Evolutionary conservation across 768 basidiomycete species (phyloP).

Genomic region (Tulasnella sp.): DNA sequence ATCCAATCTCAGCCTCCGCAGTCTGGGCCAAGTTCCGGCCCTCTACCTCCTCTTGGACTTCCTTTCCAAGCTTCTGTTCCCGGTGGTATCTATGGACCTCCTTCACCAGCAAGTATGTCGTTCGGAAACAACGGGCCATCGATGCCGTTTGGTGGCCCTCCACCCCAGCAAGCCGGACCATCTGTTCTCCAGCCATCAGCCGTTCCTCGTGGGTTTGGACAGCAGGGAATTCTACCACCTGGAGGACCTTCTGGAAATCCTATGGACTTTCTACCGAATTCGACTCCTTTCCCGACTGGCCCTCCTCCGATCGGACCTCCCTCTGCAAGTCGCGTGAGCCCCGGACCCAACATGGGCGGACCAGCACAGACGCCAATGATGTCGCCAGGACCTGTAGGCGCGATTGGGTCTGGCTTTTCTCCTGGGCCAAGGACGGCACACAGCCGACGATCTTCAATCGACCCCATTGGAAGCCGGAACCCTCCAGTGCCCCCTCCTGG

Average conservation of each 20-base stretch:
- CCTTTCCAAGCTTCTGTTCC: constrained; percentile 13
- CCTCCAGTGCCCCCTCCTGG: neutral
- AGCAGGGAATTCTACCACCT: neutral
- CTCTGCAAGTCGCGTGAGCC: constrained; percentile 13
- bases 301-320: constrained; percentile 26
- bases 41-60: neutral
- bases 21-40: constrained; percentile 7
- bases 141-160: constrained; percentile 22
- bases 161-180: constrained; percentile 12
- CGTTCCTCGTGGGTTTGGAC: constrained; percentile 26
- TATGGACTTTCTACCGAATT: constrained; percentile 16
- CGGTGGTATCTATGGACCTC: constrained; percentile 13
- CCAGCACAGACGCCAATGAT: constrained; percentile 21
- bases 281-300: constrained; percentile 22
- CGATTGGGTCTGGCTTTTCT: constrained; percentile 25
- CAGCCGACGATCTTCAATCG: constrained; percentile 29
- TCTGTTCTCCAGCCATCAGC: constrained; percentile 31
- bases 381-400: constrained; percentile 24
- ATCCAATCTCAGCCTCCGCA: constrained; percentile 25
- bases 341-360: constrained; percentile 15
- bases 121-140: constrained; percentile 10
- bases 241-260: constrained; percentile 7
- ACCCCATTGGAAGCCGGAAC: constrained; percentile 24
- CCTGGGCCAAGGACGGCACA: constrained; percentile 27
- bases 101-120: constrained; percentile 30